Conservation (phyloP, 106 monocot genomes). For the Phalaenopsis equestris region DNA sequence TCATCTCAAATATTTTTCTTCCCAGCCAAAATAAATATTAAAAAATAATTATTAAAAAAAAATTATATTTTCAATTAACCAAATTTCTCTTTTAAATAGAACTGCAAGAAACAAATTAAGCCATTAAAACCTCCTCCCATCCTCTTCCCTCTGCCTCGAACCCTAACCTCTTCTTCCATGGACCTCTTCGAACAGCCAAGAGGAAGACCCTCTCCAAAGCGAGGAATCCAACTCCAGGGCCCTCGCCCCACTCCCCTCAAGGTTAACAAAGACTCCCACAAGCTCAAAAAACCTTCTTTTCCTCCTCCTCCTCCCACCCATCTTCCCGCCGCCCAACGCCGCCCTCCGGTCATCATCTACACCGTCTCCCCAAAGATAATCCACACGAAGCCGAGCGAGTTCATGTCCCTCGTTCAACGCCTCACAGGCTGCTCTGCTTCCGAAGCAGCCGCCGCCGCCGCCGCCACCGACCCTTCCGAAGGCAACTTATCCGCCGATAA, state of each 20-base stretch:
- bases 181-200: not conserved
- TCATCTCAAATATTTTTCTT: not conserved
- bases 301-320: not conserved
- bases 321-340: not conserved
- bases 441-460: not conserved
- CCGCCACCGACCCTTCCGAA: not conserved
- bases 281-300: slow-evolving; percentile 10
- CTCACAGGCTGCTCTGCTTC: slow-evolving; percentile 11
- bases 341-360: slow-evolving; percentile 20
- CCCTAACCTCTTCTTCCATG: not conserved
- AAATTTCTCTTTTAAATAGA: not conserved
- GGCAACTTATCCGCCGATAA: not conserved
- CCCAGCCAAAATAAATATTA: no score
- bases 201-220: not conserved
- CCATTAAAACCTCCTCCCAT: not conserved
- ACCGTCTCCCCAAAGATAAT: slow-evolving; percentile 12
- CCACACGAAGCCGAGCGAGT: slow-evolving; percentile 17
- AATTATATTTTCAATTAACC: not conserved
- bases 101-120: not conserved
- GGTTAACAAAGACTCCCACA: slow-evolving; percentile 17
- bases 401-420: slow-evolving; percentile 19
- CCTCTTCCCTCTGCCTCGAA: not conserved
- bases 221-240: slow-evolving; percentile 13
- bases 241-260: slow-evolving; percentile 8
- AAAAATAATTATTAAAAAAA: not conserved